A percentile compares a stretch with the other conserved stretches of the same genome.
phyloP scores from a whole-genome alignment of 2,329 filamentous ascomycete species.

The Fusarium subglutinans region DNA sequence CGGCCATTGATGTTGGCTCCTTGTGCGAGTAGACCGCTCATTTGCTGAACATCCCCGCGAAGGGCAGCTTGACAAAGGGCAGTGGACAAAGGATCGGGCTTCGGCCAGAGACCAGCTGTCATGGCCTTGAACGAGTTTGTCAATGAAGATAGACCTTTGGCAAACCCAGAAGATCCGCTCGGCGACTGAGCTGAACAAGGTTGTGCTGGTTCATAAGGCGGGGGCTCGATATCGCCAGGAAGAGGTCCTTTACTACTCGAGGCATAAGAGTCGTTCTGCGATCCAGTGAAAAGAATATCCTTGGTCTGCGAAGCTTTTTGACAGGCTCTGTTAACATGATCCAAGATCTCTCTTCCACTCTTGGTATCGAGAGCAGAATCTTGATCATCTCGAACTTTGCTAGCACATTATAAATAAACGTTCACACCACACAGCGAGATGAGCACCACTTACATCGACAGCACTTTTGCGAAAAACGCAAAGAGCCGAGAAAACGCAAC shows the following conservation, averaged over 20 bases:
- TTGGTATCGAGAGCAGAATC: conserved; percentile 35
- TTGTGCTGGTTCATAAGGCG: conserved; percentile 36
- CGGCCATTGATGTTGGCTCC: conserved; percentile 50
- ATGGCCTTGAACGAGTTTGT: conserved; percentile 50
- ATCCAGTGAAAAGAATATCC: conserved; percentile 27
- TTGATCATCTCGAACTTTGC: conserved; percentile 34
- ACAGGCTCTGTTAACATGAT: conserved; percentile 30
- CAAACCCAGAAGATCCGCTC: conserved; percentile 19
- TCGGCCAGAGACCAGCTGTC: conserved; percentile 44
- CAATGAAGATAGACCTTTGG: conserved; percentile 43
- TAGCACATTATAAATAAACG: not conserved
- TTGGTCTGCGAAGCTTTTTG: conserved; percentile 22
- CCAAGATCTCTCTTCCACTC: conserved; percentile 30
- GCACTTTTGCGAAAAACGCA: conserved; percentile 31
- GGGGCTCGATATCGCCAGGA: conserved; percentile 29
- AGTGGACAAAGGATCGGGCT: conserved; percentile 50
- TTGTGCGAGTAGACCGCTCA: conserved; percentile 46
- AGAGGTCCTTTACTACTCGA: conserved; percentile 31
- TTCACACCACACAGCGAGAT: not conserved
- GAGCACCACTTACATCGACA: conserved; percentile 36
- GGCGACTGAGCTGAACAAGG: conserved; percentile 21
- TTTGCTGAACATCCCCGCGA: conserved; percentile 47
- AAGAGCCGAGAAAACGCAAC: conserved; percentile 41
- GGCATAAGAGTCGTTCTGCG: not conserved
- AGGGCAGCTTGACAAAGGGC: conserved; percentile 49